phyloP scores from a whole-genome alignment of 139 green algal genomes.

The Coccomyxa sp. region DNA sequence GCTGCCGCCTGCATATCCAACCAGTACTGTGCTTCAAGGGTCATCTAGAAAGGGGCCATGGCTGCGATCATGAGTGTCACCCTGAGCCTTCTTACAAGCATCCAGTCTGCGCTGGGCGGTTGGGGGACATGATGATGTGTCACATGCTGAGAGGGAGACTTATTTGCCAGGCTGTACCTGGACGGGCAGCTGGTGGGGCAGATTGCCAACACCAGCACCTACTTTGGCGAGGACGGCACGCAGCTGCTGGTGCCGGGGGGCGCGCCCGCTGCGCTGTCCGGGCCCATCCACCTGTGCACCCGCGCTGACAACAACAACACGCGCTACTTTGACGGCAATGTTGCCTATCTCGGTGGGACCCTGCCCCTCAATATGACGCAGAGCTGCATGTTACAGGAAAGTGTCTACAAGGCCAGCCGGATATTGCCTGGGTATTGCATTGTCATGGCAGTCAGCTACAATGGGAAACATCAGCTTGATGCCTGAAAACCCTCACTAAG shows the following conservation, averaged over 20 bases:
- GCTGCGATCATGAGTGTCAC: not conserved
- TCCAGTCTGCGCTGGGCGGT: not conserved
- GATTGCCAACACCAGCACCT: not conserved
- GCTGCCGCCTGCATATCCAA: too few species aligned
- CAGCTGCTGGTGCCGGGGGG: not conserved
- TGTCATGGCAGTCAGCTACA: too few species aligned
- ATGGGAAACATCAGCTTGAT: too few species aligned
- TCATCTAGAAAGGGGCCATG: not conserved
- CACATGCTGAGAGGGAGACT: not conserved
- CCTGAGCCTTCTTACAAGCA: too few species aligned
- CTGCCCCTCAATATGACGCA: too few species aligned
- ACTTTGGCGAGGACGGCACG: not conserved
- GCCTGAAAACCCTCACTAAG: not conserved
- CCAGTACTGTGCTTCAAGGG: too few species aligned
- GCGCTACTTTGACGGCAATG: slow-evolving; percentile 27
- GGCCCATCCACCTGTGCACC: slow-evolving; percentile 30
- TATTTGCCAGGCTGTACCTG: slow-evolving; percentile 6
- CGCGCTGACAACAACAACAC: slow-evolving; percentile 17
- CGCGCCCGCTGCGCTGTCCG: slow-evolving; percentile 13
- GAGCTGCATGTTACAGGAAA: too few species aligned
- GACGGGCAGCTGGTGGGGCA: not conserved
- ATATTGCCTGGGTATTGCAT: too few species aligned
- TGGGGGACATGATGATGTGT: too few species aligned
- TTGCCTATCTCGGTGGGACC: slow-evolving; percentile 27
- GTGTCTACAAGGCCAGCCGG: too few species aligned